Evolutionary conservation across 148 eudicot genomes (phyloP), one percentile per base, ranked within the genome.

Genomic region (Nyssa sinensis): DNA sequence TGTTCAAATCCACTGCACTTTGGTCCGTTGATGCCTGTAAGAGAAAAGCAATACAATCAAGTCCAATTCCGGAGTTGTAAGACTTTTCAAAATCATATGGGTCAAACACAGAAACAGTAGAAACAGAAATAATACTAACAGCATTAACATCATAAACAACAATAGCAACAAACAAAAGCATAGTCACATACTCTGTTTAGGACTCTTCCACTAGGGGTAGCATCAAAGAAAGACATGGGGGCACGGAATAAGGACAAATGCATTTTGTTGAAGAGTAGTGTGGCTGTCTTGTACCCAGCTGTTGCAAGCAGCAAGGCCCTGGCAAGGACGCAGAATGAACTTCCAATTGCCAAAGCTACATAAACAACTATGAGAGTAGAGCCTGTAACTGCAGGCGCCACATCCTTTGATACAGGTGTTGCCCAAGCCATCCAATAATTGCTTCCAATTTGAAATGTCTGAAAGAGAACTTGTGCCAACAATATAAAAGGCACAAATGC

Each of bases 1-100:
- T 79, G 2, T 11, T 51, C 76, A 79, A 49, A 75, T 87, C 91
- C 6, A 87, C 79, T 34, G 80, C 81, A 66, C 73, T 83, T 67
- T 87, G 91, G 78, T 87, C 91, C 27, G 91, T 85, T 9, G 88
- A 85, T 37, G 83, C 91, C 91, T 87, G 82, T 21, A 70, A 51
- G 34, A 73, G 29, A 31, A 29, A 58, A 21, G 58, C 21, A 17
- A 3, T 0, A 11, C 33, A 8, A 74, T 25, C 11, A 63, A 32
- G 44, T 25, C 17, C n/a, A 34, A 34, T 34, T 33, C 16, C 4
- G 9, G 9, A 37, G 44, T 37, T 37, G 44, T 9, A 37, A 37
- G 44, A 9, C 44, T 9, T 37, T 37, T 37, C 44, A 37, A 37
- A 37, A 57, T 33, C 41, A 64, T 14, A 33, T n/a, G n/a, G n/a